These are phyloP conservation scores for Beauveria rudraprayagi DNA, from an alignment of 2,329 filamentous ascomycete species.

Conservation along the genomic window DNA sequence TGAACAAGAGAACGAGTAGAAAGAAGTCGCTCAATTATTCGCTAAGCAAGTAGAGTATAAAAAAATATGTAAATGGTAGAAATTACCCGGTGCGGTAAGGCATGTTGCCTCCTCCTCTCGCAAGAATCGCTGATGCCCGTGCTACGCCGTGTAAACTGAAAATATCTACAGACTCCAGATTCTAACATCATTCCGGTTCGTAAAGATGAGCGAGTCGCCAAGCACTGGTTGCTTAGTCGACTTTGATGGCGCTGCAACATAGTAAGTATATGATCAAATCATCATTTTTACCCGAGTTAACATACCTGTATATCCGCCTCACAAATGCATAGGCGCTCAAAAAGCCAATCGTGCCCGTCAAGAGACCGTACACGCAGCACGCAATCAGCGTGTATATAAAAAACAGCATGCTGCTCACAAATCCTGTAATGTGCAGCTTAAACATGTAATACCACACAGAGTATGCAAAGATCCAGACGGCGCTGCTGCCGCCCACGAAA, in stretches of 20 bases:
- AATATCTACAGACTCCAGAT: not conserved
- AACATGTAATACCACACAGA: slow-evolving; percentile 77
- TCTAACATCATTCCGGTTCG: slow-evolving; percentile 2
- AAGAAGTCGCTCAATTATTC: not conserved
- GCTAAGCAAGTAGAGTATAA: not conserved
- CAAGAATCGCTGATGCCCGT: not conserved
- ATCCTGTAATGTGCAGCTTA: slow-evolving; percentile 72
- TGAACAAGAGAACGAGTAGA: too few relatives aligned
- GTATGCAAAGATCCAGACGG: slow-evolving; percentile 76
- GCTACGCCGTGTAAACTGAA: slow-evolving; percentile 1
- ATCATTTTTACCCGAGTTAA: not conserved
- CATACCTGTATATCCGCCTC: slow-evolving; percentile 60
- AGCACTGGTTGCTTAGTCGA: slow-evolving; percentile 27
- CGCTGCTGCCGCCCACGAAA: slow-evolving; percentile 65
- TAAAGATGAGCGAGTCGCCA: not conserved
- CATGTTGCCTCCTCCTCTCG: not conserved
- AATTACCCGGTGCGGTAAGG: not conserved
- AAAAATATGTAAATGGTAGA: not conserved
- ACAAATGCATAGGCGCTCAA: slow-evolving; percentile 79
- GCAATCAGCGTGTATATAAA: slow-evolving; percentile 79
- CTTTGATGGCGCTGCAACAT: slow-evolving; percentile 40
- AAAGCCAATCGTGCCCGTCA: slow-evolving; percentile 80
- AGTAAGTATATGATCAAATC: slow-evolving; percentile 13
- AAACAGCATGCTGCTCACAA: slow-evolving; percentile 72
- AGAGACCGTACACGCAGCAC: slow-evolving; percentile 70